Percentiles rank a stretch among this genome's conserved stretches.
These are phyloP conservation scores for Cryptococcus sp. DNA, from an alignment of 1,284 basidiomycete species.

Conservation along the genomic window DNA sequence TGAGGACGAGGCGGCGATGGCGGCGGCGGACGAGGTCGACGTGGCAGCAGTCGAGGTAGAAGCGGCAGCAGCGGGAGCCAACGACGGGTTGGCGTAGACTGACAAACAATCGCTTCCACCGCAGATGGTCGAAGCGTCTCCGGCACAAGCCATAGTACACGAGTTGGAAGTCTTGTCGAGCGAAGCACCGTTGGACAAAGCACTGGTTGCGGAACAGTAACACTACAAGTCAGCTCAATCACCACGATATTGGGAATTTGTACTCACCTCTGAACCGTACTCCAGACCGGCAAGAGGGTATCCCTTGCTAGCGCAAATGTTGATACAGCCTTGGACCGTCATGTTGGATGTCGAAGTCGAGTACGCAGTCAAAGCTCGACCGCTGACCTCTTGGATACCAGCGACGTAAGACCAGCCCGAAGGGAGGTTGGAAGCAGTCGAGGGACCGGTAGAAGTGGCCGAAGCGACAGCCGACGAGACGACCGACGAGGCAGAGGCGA, in stretches of 20 bases:
- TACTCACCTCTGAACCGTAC: slow-evolving; percentile 28
- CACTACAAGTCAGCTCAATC: too few species aligned
- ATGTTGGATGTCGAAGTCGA: slow-evolving; percentile 3
- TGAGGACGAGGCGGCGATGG: slow-evolving; percentile 1
- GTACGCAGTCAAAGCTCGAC: slow-evolving; percentile 26
- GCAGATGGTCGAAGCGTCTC: slow-evolving; percentile 17
- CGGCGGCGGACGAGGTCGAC: too few species aligned
- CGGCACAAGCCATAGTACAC: slow-evolving; percentile 25
- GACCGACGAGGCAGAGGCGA: slow-evolving; percentile 5
- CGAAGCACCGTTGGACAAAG: too few species aligned
- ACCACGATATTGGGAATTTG: too few species aligned
- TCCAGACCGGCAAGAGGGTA: slow-evolving; percentile 28
- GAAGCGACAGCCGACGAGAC: too few species aligned
- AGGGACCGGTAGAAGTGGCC: too few species aligned
- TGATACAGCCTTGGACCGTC: slow-evolving; percentile 15
- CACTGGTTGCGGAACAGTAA: too few species aligned
- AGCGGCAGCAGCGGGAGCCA: slow-evolving; percentile 2
- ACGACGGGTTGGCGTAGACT: slow-evolving; percentile 29
- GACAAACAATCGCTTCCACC: slow-evolving; percentile 4
- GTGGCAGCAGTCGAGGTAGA: slow-evolving; percentile 1
- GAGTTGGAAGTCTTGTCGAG: slow-evolving; percentile 41
- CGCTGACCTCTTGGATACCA: slow-evolving; percentile 28
- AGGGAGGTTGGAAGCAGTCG: slow-evolving; percentile 10
- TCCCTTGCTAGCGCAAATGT: slow-evolving; percentile 20
- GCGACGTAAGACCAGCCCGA: slow-evolving; percentile 19